phyloP scores from a whole-genome alignment of 441 rosid species.

The Corymbia citriodora region DNA sequence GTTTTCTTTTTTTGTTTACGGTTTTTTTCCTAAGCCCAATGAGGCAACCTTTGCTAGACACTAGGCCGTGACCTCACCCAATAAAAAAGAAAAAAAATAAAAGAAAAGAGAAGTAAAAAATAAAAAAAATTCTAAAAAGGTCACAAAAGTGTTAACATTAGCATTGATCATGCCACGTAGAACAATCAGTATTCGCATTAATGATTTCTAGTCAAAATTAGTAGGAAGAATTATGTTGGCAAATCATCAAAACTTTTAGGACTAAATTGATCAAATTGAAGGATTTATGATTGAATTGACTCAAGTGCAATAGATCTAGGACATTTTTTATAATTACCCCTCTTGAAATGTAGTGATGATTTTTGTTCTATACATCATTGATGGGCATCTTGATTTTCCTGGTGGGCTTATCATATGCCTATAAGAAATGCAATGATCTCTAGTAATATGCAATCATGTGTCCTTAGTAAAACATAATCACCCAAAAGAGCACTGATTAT shows the following conservation, averaged over 20 bases:
- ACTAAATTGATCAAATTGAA: too few species aligned
- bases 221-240: neutral
- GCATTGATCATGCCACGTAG: accelerated
- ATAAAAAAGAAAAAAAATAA: too few species aligned
- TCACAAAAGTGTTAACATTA: neutral
- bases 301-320: neutral
- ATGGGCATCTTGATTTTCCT: neutral
- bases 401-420: neutral
- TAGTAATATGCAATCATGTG: neutral
- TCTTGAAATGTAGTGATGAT: neutral
- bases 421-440: neutral
- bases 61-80: neutral
- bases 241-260: too few species aligned
- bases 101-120: too few species aligned
- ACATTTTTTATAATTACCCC: neutral
- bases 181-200: accelerated
- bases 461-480: neutral
- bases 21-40: neutral
- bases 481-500: neutral
- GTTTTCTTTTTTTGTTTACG: neutral
- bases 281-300: too few species aligned
- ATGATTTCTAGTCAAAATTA: neutral
- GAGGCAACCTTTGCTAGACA: neutral
- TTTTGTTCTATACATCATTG: neutral
- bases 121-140: too few species aligned